Evolutionary conservation across 2,329 filamentous ascomycete genomes (phyloP).

Genomic region (Aspergillus thermomutatus): DNA sequence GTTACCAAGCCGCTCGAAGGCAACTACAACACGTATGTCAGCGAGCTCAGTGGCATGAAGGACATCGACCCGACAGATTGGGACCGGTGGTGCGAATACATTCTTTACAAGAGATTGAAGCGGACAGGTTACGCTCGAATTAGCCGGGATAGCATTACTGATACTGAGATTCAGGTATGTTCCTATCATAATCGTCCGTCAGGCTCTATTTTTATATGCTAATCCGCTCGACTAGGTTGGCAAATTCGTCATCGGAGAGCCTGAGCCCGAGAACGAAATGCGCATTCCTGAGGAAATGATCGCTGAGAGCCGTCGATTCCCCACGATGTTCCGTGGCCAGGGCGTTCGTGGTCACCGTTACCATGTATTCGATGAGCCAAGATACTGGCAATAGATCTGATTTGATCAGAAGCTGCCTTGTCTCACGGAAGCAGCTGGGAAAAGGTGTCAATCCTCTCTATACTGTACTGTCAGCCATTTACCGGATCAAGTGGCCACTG

Average conservation of each 20-base stretch:
- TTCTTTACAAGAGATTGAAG: slow-evolving; percentile 85
- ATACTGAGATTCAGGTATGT: slow-evolving; percentile 86
- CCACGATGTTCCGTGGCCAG: slow-evolving; percentile 74
- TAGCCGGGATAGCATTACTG: slow-evolving; percentile 85
- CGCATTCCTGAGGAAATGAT: slow-evolving; percentile 71
- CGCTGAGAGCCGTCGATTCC: slow-evolving; percentile 76
- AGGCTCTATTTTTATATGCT: not conserved
- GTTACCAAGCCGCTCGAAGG: slow-evolving; percentile 87
- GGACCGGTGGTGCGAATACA: slow-evolving; percentile 99
- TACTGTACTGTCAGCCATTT: slow-evolving; percentile 2
- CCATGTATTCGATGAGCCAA: slow-evolving; percentile 91
- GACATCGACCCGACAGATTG: slow-evolving; percentile 91
- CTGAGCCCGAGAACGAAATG: slow-evolving; percentile 60
- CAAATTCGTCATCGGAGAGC: slow-evolving; percentile 82
- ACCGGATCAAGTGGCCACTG: slow-evolving; percentile 3
- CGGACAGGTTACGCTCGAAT: slow-evolving; percentile 87
- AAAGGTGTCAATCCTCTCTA: not conserved
- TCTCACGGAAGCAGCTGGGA: not conserved
- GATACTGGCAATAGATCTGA: slow-evolving; percentile 55
- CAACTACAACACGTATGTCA: slow-evolving; percentile 96
- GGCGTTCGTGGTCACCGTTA: slow-evolving; percentile 88
- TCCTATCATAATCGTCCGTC: not conserved
- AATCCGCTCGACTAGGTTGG: slow-evolving; percentile 55
- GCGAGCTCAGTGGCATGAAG: slow-evolving; percentile 81
- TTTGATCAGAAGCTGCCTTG: slow-evolving; percentile 1